Conservation (phyloP, 768 basidiomycete species). For the Nevesoporus exiguus region DNA sequence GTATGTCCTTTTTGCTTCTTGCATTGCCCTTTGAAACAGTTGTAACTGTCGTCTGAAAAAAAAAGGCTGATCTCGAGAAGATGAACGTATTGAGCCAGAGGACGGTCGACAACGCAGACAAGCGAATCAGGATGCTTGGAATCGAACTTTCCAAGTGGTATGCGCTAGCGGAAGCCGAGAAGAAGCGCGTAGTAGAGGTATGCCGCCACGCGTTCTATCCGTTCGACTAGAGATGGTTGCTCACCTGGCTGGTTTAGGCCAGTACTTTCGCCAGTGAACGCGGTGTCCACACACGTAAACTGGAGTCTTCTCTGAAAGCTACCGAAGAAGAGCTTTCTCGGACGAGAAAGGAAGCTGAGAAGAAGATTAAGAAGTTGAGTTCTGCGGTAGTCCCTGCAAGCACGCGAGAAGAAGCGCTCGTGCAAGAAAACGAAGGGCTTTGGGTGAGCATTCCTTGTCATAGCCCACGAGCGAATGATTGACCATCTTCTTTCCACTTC, state of each 20-base stretch:
- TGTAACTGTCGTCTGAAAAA: not conserved
- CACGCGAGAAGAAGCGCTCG: conserved; percentile 35
- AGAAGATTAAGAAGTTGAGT: conserved; percentile 44
- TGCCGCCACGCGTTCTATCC: conserved; percentile 5
- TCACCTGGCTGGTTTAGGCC: conserved; percentile 25
- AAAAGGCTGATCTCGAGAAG: conserved; percentile 45
- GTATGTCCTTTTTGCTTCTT: not conserved
- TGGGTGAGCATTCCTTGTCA: conserved; percentile 44
- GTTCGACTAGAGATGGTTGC: not conserved
- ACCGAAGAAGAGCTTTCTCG: conserved; percentile 47
- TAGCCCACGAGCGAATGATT: conserved; percentile 46
- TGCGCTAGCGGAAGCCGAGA: conserved; percentile 37
- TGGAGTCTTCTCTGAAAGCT: conserved; percentile 17
- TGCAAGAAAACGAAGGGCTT: conserved; percentile 52
- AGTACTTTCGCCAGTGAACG: conserved; percentile 31
- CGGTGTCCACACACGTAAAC: conserved; percentile 20
- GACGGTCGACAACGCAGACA: conserved; percentile 26
- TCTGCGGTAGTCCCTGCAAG: conserved; percentile 30
- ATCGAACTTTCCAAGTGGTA: conserved; percentile 34
- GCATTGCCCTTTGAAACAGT: not conserved
- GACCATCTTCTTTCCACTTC: not conserved
- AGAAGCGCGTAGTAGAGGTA: conserved; percentile 40
- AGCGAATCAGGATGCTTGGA: conserved; percentile 30
- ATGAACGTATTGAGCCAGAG: conserved; percentile 38
- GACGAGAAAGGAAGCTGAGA: conserved; percentile 51